Base-by-base conservation (phyloP, 495 filamentous ascomycete species). In the Apodospora peruviana region DNA sequence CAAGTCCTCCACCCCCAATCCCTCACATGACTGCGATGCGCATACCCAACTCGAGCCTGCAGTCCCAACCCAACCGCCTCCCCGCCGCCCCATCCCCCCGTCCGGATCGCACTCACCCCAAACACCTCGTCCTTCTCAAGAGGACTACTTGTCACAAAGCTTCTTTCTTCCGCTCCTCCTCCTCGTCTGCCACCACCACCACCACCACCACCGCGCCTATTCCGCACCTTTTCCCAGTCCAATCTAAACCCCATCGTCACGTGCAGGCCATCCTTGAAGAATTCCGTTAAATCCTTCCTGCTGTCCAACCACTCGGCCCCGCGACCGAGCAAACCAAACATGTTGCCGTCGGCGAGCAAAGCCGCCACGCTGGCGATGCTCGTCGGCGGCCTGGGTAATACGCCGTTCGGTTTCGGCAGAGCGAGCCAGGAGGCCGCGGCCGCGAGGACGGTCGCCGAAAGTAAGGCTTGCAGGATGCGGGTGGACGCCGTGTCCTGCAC, bases 321-420 rank as follows among this genome's bases (percentile, higher is more conserved):
- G 18, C 52, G 50, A 17, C 52, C 47, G 9, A 53, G 32, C 45
- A 42, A 22, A 5, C 58, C 52, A 40, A 54, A 51, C 2, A 63
- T 32, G 35, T 60, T 60, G 2, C 60, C 60, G 20, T 65, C 66
- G 19, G 60, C 59, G 3, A 70, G 48, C 8, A 69, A 46, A 1
- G 49, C 59, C 5, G 58, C 61, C 12, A 61, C 50, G 18, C 52
- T 57, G 0, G 63, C 68, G 40, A 72, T 65, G 40, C 53, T 64
- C 24, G 50, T 59, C 3, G 60, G 60, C 32, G 47, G 59, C 5
- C 54, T 56, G 16, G 64, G 66, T 8, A 68, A 49, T 2, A 71
- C 14, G 37, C 14, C 39, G 11, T 57, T 54, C 19, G 56, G 48
- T 9, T 57, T 61, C 2, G 43, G 59, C 40, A 62, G 58, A 2